These are phyloP conservation scores for Reticulomyxa filosa DNA, from an alignment of 78 protist species.

Conservation along the genomic window DNA sequence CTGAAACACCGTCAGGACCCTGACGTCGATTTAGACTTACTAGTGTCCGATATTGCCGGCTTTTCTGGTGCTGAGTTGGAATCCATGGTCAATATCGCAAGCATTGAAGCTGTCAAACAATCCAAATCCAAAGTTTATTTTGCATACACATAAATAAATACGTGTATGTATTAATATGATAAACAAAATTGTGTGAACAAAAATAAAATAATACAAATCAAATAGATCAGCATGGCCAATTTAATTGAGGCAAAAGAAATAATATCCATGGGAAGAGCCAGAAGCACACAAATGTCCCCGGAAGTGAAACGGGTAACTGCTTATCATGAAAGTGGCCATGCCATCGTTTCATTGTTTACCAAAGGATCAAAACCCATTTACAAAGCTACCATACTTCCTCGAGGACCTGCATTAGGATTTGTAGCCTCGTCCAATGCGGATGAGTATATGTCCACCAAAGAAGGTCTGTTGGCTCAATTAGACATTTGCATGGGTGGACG, in stretches of 20 bases:
- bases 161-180: too few relatives aligned
- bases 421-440: not conserved
- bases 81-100: constrained; percentile 64
- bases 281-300: not conserved
- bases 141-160: not conserved
- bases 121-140: too few relatives aligned
- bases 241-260: not conserved
- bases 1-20: not conserved
- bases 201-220: too few relatives aligned
- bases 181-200: too few relatives aligned
- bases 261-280: not conserved
- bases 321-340: not conserved
- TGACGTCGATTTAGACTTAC: constrained; percentile 12
- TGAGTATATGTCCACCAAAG: not conserved
- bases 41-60: constrained; percentile 56
- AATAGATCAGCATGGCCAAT: not conserved
- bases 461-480: not conserved
- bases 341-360: not conserved
- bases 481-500: not conserved
- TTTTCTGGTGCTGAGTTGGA: constrained; percentile 67
- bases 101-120: constrained; percentile 41
- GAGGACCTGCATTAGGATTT: not conserved
- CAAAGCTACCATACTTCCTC: not conserved
- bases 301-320: not conserved
- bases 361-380: not conserved